Percentiles rank a stretch among this genome's conserved stretches.
phyloP scores from a whole-genome alignment of 78 protist species.

The Pigoraptor vietnamica region DNA sequence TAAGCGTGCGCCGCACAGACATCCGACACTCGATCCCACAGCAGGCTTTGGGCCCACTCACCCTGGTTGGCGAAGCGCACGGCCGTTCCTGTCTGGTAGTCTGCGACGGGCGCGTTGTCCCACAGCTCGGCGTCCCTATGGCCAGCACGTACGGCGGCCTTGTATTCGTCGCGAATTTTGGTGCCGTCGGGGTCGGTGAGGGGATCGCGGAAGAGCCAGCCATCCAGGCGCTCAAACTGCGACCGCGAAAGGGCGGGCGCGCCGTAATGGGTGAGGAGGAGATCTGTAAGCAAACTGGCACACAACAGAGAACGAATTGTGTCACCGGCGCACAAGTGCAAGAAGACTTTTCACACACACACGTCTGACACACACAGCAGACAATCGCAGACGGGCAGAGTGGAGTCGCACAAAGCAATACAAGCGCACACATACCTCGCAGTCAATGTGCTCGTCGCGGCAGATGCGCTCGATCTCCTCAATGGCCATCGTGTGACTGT shows the following conservation, averaged over 20 bases:
- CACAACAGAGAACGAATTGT: background rate
- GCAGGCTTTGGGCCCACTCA: background rate
- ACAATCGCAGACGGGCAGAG: background rate
- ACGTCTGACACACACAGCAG: background rate
- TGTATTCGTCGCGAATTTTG: background rate
- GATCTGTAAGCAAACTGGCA: background rate
- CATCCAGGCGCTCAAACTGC: background rate
- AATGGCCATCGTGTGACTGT: background rate
- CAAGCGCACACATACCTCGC: background rate
- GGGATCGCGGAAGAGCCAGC: background rate
- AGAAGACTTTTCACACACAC: too few species aligned
- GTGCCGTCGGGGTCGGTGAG: background rate
- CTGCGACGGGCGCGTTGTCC: background rate
- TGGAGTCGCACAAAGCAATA: background rate
- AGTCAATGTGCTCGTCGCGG: background rate
- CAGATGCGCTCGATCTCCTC: background rate
- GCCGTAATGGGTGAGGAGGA: background rate
- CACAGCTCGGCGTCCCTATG: background rate
- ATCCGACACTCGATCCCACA: background rate
- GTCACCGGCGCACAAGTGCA: background rate
- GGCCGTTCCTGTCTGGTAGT: background rate
- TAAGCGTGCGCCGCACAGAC: background rate
- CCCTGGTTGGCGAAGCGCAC: background rate
- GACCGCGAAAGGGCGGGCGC: too few species aligned
- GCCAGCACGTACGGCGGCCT: background rate